Evolutionary conservation across 371 early-diverging fungal genomes (phyloP).

Genomic region (Synchytrium microbalum): DNA sequence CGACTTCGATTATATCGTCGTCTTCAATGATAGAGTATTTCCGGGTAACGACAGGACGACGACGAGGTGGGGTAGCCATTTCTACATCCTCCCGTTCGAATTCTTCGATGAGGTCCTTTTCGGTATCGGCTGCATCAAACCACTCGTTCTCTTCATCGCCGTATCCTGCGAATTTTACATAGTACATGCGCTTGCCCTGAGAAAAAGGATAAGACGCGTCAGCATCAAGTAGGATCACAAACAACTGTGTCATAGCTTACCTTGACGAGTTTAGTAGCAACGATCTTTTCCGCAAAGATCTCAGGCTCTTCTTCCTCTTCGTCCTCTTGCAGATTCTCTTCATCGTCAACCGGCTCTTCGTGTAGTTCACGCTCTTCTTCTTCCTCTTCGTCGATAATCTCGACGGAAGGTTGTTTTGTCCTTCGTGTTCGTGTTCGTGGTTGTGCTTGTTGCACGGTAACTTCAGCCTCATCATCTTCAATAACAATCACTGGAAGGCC

Average conservation of each 20-base stretch:
- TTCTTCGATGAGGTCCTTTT: slow-evolving; percentile 7
- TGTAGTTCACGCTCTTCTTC: slow-evolving; percentile 2
- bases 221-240: neutral
- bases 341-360: slow-evolving; percentile 2
- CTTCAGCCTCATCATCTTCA: too few relatives aligned
- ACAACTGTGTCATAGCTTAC: neutral
- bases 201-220: neutral
- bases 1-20: neutral
- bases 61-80: neutral
- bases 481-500: too few relatives aligned
- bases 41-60: slow-evolving; percentile 1
- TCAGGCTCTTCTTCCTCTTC: neutral
- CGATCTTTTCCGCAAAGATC: slow-evolving; percentile 6
- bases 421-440: neutral
- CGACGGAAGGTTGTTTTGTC: neutral
- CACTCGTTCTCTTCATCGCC: slow-evolving; percentile 14
- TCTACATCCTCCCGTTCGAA: slow-evolving; percentile 4
- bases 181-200: slow-evolving; percentile 4
- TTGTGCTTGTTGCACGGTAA: too few relatives aligned
- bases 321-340: slow-evolving; percentile 9
- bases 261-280: neutral
- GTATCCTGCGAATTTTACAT: slow-evolving; percentile 6
- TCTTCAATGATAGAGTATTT: too few relatives aligned
- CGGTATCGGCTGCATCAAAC: slow-evolving; percentile 5
- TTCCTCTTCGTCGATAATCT: slow-evolving; percentile 9